Base-by-base conservation (phyloP, 352 stramenopile genomes). In the Globisporangium camurandrum region DNA sequence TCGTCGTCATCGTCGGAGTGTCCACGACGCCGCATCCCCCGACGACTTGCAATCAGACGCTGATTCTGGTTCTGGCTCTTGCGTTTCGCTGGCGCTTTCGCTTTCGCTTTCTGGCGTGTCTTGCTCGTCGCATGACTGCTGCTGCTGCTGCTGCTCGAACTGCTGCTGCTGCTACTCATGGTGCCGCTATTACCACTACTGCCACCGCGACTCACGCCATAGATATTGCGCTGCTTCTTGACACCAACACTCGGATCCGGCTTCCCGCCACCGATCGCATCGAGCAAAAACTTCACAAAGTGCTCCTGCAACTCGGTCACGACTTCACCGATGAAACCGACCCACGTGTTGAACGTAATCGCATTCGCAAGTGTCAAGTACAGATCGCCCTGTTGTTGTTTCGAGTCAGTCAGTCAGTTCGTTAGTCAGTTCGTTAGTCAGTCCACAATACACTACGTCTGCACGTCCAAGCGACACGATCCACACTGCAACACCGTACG, bases 341-440 rank as follows among this genome's bases (percentile, higher is more conserved):
- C 67, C 72, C 71, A 87, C 11, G 57, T 51, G 56, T 94, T 94
- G 64, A 87, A 94, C 49, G 59, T 71, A 52, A 92, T 82, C 12
- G 83, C 83, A 28, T 94, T 94, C 22, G 67, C 67, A 52, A 91
- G 87, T 5, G 87, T 81, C 10, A 92, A 54, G 46, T 85, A 63
- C 8, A 92, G 61, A 46, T 92, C 59, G 28, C 75, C 68, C 82
- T 93, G 48, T 20, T 55, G 28, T 26, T 47, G 16, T 34, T n/a
- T 42, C 10, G 37, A 54, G 30, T 24, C 4, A 42, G 5, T 47
- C 20, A 51, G 3, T 50, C 14, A 41, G 36, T 23, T 10, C 14
- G 12, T 9, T 4, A 22, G 4, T 9, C 4, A 51, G 23, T 23
- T 34, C 14, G 56, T 59, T 28, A 55, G 39, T 48, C 19, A 23